Base-by-base conservation (phyloP, 192 early-diverging fungal genomes). In the Obelidium mucronatum region DNA sequence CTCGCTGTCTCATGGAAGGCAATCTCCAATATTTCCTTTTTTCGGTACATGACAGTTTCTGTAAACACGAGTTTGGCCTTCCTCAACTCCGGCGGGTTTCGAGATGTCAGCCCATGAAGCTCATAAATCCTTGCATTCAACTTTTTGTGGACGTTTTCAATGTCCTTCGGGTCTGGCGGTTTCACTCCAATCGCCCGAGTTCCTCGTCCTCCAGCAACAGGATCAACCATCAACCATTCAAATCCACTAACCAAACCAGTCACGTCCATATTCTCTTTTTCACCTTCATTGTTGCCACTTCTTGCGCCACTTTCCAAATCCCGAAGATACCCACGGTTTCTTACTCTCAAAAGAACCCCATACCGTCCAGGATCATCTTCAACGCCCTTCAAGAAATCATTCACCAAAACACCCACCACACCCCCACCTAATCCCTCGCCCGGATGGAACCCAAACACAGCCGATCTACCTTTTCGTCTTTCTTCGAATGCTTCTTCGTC, bases 391-490 rank as follows among this genome's bases (percentile, higher is more conserved):
- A 79, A 33, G 5, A 82, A 63, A 44, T 83, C 79, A n/a, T 64
- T 66, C 5, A 36, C 72, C 3, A 83, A 24, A 22, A 83, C 68
- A 4, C 68, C 73, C 5, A 77, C 24, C 0, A 81, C 65, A 15
- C 79, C 79, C 15, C 79, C 79, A 24, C 62, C 74, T 2, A 67
- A 30, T 6, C 75, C 75, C 22, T 81, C 74, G 5, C 34, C 54
- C 59, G 75, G 79, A 59, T 73, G 79, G 58, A 81, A 81, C 5
- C 79, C 79, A 22, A 81, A 37, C 55, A 8, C 40, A 15, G 5
- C 31, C 67, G 67, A 26, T 58, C 65, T 2, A 13, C 60, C 36
- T 37, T 60, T 37, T 5, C 36, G 62, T 34, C 48, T 26, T 4
- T 1, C 36, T 61, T 61, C 73, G 2, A 40, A 0, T 31, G 4